A percentile compares a stretch with the other conserved stretches of the same genome.
phyloP scores from a whole-genome alignment of 805 yeast species.

The Saccharomycopsis lassenensis region DNA sequence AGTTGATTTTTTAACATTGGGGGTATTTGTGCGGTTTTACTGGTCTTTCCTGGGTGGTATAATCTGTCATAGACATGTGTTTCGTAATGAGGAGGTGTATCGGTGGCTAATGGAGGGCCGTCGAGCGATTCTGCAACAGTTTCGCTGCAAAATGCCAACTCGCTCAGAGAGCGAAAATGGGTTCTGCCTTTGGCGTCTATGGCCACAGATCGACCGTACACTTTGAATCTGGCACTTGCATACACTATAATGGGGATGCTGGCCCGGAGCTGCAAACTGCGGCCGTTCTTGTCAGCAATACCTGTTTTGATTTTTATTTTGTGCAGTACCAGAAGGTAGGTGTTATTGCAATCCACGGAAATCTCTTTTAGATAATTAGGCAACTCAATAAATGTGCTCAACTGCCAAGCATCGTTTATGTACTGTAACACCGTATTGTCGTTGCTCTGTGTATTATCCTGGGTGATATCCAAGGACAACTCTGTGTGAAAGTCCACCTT shows the following conservation, averaged over 20 bases:
- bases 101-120: conserved; percentile 27
- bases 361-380: conserved; percentile 66
- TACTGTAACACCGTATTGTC: no score
- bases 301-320: conserved; percentile 75
- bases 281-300: no score
- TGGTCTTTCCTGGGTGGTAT: conserved; percentile 52
- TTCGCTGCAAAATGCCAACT: neutral
- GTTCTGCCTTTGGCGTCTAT: conserved; percentile 5
- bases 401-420: conserved; percentile 72
- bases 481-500: no score
- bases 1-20: conserved; percentile 20
- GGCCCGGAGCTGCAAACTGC: conserved; percentile 86
- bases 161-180: conserved; percentile 1
- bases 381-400: conserved; percentile 44
- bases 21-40: neutral
- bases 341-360: conserved; percentile 77
- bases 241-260: conserved; percentile 71
- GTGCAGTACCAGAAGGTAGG: conserved; percentile 69
- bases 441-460: no score
- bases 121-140: neutral
- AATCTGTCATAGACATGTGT: conserved; percentile 70
- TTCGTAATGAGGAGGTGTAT: conserved; percentile 82
- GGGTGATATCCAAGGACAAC: no score
- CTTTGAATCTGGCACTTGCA: conserved; percentile 70
- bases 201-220: conserved; percentile 34